These are phyloP conservation scores for Neospora caninum DNA, from an alignment of 169 alveolate genomes.

Conservation along the genomic window DNA sequence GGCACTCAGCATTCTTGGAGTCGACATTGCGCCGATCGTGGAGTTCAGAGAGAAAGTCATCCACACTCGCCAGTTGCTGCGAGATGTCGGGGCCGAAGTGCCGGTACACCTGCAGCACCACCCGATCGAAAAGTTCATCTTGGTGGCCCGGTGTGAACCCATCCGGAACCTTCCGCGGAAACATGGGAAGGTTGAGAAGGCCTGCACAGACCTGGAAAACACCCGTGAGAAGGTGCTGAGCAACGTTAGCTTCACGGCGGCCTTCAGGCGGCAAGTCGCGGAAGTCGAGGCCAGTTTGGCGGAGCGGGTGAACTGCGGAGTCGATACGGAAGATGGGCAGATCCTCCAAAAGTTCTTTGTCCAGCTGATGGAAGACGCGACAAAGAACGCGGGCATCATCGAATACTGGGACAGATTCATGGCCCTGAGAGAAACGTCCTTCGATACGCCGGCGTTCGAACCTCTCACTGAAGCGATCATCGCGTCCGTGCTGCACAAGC, in stretches of 20 bases:
- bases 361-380: not conserved
- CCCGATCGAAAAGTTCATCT: not conserved
- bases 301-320: not conserved
- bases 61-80: not conserved
- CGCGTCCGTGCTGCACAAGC: not conserved
- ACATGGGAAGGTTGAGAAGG: not conserved
- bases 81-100: constrained; percentile 6
- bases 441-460: not conserved
- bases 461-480: not conserved
- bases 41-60: not conserved
- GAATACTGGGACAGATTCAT: not conserved
- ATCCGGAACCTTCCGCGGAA: not conserved
- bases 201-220: not conserved
- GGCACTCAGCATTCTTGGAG: not conserved
- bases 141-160: not conserved
- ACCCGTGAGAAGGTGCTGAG: not conserved
- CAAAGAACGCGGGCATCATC: not conserved
- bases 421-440: not conserved
- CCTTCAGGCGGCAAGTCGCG: not conserved
- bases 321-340: not conserved
- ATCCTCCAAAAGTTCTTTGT: not conserved
- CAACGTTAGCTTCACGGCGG: not conserved
- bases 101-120: not conserved
- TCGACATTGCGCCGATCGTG: not conserved
- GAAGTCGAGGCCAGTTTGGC: constrained; percentile 10